Evolutionary conservation across 768 basidiomycete genomes (phyloP), one percentile per base, ranked within the genome.

Genomic region (Tulasnella sp.): DNA sequence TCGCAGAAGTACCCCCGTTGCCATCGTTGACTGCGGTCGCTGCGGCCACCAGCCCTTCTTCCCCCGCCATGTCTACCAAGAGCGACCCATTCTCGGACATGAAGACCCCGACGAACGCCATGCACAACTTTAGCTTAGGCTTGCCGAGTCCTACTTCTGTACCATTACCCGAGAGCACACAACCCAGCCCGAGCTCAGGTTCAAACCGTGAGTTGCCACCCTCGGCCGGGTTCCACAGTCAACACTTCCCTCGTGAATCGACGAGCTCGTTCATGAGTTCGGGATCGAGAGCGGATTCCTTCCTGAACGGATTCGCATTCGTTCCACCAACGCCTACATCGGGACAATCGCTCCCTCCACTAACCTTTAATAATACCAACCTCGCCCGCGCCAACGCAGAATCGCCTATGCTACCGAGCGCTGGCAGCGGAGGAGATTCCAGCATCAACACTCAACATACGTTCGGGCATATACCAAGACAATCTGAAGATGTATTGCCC

Each of bases 281-380:
- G 11, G 47, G 50, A 3, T 63, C 62, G 10, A 3, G 52, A 9
- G 48, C 62, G 10, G 62, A 63, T 27, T 61, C 61, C 27, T 29
- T 63, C 34, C 45, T 63, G 27, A 53, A 61, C 19, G 52, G 51
- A 13, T 92, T 92, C 76, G 87, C 86, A 34, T 90, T 92, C 68
- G 88, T 92, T 8, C 89, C 89, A 23, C 89, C 89, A 1, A 89
- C 88, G 7, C 89, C 89, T 4, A 89, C 91, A 61, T 88, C 87
- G n/a, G 81, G 17, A 2, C 45, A 59, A 27, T 32, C 48, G 8
- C 23, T 32, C 9, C 49, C 49, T 38, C 24, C 58, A 5, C 86
- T 64, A 77, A 84, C 55, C 88, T 87, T 9, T 73, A 82, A 65
- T 77, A 86, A 62, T 82, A 85, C 2, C 86, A 86, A 4, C 84